phyloP scores from a whole-genome alignment of 352 stramenopile species.

The Phytophthora pisi region DNA sequence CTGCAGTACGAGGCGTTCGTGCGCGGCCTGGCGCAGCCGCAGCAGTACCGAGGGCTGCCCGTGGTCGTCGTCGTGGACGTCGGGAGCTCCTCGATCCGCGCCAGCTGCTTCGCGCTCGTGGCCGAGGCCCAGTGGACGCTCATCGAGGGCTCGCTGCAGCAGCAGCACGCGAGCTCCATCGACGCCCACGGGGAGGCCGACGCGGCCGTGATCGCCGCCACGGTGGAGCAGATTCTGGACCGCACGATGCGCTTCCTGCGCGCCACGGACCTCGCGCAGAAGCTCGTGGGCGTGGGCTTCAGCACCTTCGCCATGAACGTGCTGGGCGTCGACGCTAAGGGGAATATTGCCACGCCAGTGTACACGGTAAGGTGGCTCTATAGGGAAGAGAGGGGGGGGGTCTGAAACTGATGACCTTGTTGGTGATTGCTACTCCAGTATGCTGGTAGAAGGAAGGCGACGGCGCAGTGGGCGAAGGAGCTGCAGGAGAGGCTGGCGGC shows the following conservation, averaged over 20 bases:
- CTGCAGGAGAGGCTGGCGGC: slow-evolving; percentile 48
- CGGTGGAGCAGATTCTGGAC: slow-evolving; percentile 63
- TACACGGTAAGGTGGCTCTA: slow-evolving; percentile 58
- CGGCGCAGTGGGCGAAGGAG: slow-evolving; percentile 53
- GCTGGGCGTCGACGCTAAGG: slow-evolving; percentile 80
- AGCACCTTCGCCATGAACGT: slow-evolving; percentile 96
- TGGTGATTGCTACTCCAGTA: slow-evolving; percentile 45
- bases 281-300: slow-evolving; percentile 88
- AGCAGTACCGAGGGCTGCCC: slow-evolving; percentile 52
- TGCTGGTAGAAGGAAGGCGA: slow-evolving; percentile 54
- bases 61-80: slow-evolving; percentile 90
- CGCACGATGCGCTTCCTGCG: slow-evolving; percentile 58
- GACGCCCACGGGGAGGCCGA: slow-evolving; percentile 66
- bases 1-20: slow-evolving; percentile 29
- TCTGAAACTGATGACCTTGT: slow-evolving; percentile 3
- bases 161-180: slow-evolving; percentile 57
- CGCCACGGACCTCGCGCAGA: slow-evolving; percentile 38
- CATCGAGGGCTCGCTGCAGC: slow-evolving; percentile 68
- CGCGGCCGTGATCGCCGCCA: slow-evolving; percentile 41
- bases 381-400: background rate
- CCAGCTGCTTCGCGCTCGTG: slow-evolving; percentile 84
- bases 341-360: slow-evolving; percentile 71
- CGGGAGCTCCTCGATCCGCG: slow-evolving; percentile 93
- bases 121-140: slow-evolving; percentile 57
- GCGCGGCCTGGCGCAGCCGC: slow-evolving; percentile 36